Percentiles rank a stretch among this genome's conserved stretches.
Conservation (phyloP, 257 asterid species). For the Penstemon newberryi region DNA sequence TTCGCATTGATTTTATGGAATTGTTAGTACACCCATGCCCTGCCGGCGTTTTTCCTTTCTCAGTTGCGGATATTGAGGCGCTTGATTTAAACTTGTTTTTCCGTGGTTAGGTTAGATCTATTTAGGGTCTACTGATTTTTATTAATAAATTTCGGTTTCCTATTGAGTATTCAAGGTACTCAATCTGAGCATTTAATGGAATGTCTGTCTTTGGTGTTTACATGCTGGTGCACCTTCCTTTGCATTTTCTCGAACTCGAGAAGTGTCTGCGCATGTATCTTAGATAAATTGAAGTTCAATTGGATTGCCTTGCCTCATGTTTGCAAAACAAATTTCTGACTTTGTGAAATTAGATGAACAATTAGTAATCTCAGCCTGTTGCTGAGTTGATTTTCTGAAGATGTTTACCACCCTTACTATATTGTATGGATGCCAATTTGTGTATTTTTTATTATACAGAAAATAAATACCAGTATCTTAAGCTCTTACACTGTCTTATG, state of each 20-base stretch:
- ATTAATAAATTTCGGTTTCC: slow-evolving; percentile 9
- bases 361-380: slow-evolving; percentile 11
- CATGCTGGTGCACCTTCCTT: neutral
- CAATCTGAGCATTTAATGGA: slow-evolving; percentile 13
- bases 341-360: neutral
- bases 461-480: too few species aligned
- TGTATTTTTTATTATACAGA: too few species aligned
- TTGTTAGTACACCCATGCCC: slow-evolving; percentile 1
- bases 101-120: slow-evolving; percentile 29
- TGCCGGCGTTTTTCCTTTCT: neutral
- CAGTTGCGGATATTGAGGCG: neutral
- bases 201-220: neutral
- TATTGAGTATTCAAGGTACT: neutral
- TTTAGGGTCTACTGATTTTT: slow-evolving; percentile 13
- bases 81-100: neutral
- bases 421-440: too few species aligned
- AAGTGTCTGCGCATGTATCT: neutral
- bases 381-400: neutral
- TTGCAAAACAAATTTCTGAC: neutral
- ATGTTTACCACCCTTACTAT: too few species aligned
- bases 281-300: neutral
- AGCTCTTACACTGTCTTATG: neutral
- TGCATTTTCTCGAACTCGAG: neutral
- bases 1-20: slow-evolving; percentile 10
- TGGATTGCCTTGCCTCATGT: neutral